Percentiles rank a stretch among this genome's conserved stretches.
These are phyloP conservation scores for Blastobotrys niveus DNA, from an alignment of 1,139 yeast species.

Conservation along the genomic window DNA sequence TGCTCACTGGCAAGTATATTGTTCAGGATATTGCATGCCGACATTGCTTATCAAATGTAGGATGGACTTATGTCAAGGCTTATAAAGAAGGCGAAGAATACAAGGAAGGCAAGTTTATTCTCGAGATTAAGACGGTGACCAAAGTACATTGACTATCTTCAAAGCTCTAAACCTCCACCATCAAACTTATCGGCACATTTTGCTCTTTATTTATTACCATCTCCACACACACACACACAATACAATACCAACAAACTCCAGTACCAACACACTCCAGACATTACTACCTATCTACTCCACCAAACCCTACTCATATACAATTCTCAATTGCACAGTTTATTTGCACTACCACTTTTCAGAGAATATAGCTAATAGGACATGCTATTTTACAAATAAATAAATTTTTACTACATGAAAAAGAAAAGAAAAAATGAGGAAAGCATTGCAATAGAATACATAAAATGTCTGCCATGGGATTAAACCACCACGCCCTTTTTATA, in stretches of 20 bases:
- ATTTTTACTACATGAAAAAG: not conserved
- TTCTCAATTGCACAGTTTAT: not conserved
- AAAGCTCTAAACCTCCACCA: not conserved
- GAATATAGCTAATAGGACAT: not conserved
- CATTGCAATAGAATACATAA: not conserved
- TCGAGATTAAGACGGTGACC: slow-evolving; percentile 43
- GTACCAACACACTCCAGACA: too few species aligned
- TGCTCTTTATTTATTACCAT: not conserved
- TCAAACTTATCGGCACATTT: not conserved
- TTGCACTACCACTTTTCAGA: not conserved
- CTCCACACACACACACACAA: not conserved
- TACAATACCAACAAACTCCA: too few species aligned
- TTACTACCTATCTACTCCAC: not conserved
- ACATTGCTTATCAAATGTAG: slow-evolving; percentile 57
- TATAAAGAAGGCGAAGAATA: slow-evolving; percentile 52
- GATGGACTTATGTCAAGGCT: slow-evolving; percentile 74
- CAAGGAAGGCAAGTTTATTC: slow-evolving; percentile 73
- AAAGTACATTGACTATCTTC: not conserved
- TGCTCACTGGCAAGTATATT: slow-evolving; percentile 68
- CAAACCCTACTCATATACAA: not conserved
- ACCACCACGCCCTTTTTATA: slow-evolving; percentile 13
- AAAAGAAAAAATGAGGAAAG: not conserved
- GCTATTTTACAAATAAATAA: not conserved
- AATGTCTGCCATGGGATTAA: too few species aligned
- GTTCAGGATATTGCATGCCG: slow-evolving; percentile 62